Evolutionary conservation across 371 early-diverging fungal species (phyloP).

Genomic region (Apophysomyces elegans): DNA sequence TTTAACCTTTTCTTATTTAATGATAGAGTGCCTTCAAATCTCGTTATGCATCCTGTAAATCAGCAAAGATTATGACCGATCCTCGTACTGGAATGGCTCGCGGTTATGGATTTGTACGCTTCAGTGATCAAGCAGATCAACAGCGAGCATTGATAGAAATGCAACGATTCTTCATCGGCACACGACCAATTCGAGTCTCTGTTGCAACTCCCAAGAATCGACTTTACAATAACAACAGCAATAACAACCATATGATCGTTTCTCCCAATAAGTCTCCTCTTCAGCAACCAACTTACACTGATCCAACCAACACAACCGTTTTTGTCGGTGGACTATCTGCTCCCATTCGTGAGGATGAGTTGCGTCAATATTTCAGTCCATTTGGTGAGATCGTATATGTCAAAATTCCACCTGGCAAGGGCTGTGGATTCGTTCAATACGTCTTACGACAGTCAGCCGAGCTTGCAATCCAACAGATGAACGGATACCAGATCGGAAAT

Average conservation of each 20-base stretch:
- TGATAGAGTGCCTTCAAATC: constrained; percentile 56
- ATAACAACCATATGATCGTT: constrained; percentile 27
- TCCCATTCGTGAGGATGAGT: constrained; percentile 82
- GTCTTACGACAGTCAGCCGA: constrained; percentile 83
- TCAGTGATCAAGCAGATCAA: constrained; percentile 74
- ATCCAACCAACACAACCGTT: constrained; percentile 88
- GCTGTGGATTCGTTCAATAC: constrained; percentile 95
- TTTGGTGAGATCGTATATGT: constrained; percentile 91
- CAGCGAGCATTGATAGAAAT: constrained; percentile 80
- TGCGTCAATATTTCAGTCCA: constrained; percentile 74
- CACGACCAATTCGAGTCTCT: constrained; percentile 86
- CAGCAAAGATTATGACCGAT: constrained; percentile 87
- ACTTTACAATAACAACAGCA: constrained; percentile 22
- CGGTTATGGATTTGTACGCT: constrained; percentile 90
- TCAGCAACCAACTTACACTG: constrained; percentile 57
- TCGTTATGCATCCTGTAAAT: constrained; percentile 70
- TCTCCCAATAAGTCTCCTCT: constrained; percentile 47
- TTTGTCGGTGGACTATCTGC: constrained; percentile 91
- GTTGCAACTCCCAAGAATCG: constrained; percentile 75
- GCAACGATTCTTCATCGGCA: constrained; percentile 75
- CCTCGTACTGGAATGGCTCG: constrained; percentile 72
- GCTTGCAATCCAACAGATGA: constrained; percentile 85
- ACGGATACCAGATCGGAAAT: constrained; percentile 81
- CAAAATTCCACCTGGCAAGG: constrained; percentile 92
- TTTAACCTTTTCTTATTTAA: constrained; percentile 8